phyloP scores from a whole-genome alignment of 306 rosid species.

The Corylus avellana region DNA sequence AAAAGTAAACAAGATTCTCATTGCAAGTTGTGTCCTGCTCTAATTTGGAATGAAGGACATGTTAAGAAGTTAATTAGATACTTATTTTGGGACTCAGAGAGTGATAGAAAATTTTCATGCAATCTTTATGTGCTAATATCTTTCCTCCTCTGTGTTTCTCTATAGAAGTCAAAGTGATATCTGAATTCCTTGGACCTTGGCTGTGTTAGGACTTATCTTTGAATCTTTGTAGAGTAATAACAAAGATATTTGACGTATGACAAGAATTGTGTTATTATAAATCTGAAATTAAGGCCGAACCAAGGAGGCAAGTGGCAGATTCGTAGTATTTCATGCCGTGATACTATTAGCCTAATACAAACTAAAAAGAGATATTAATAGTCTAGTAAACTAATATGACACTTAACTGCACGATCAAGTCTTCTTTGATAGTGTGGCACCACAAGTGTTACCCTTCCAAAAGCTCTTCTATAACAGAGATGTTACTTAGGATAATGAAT shows the following conservation, averaged over 20 bases:
- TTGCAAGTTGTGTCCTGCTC: neutral
- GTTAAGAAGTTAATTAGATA: no score
- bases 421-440: neutral
- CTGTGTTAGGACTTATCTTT: neutral
- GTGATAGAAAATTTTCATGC: no score
- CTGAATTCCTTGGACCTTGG: neutral
- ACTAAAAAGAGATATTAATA: neutral
- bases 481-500: neutral
- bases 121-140: no score
- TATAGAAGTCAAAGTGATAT: neutral
- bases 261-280: neutral
- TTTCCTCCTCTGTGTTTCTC: neutral
- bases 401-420: neutral
- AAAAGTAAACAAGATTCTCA: neutral
- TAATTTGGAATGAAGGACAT: no score
- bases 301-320: neutral
- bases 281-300: neutral
- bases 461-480: neutral
- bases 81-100: no score
- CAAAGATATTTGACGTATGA: neutral
- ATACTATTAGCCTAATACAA: neutral
- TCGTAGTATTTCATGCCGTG: neutral
- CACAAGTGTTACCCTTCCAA: neutral
- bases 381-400: neutral
- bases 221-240: neutral